Evolutionary conservation across 2,329 filamentous ascomycete genomes (phyloP).

Genomic region (Diplodia mutila): DNA sequence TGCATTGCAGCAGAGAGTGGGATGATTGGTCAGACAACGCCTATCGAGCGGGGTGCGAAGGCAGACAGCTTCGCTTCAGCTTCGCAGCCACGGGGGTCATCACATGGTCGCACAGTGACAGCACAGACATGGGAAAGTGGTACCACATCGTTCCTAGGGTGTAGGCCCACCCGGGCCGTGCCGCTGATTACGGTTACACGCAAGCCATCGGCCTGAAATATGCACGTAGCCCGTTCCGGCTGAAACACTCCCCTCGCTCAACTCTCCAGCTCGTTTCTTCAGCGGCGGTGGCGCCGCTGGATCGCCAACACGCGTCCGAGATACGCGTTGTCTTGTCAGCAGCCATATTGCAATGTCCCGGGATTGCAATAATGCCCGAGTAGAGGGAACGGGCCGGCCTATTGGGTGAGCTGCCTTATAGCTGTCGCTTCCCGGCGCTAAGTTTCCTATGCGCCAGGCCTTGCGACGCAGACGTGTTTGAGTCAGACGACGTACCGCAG

Average conservation of each 20-base stretch:
- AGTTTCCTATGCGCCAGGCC: not conserved
- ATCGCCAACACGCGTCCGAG: not conserved
- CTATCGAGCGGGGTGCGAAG: not conserved
- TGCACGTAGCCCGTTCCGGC: slow-evolving; percentile 8
- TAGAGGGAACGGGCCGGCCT: not conserved
- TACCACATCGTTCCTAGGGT: too few relatives aligned
- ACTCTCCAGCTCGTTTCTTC: not conserved
- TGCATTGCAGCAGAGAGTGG: not conserved
- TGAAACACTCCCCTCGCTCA: not conserved
- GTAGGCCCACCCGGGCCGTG: too few relatives aligned
- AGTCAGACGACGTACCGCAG: not conserved
- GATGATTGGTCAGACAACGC: not conserved
- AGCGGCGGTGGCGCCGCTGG: not conserved
- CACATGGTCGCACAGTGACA: not conserved
- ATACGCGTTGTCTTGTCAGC: not conserved
- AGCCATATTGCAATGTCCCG: not conserved
- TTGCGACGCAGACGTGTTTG: not conserved
- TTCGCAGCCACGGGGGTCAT: not conserved
- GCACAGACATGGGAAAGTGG: too few relatives aligned
- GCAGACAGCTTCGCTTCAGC: too few relatives aligned
- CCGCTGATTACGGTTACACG: not conserved
- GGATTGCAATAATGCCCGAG: not conserved
- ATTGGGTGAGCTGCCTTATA: not conserved
- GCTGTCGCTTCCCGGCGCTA: not conserved
- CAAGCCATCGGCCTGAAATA: not conserved